Evolutionary conservation across 805 yeast species (phyloP).

Genomic region (Zygosaccharomyces siamensis): DNA sequence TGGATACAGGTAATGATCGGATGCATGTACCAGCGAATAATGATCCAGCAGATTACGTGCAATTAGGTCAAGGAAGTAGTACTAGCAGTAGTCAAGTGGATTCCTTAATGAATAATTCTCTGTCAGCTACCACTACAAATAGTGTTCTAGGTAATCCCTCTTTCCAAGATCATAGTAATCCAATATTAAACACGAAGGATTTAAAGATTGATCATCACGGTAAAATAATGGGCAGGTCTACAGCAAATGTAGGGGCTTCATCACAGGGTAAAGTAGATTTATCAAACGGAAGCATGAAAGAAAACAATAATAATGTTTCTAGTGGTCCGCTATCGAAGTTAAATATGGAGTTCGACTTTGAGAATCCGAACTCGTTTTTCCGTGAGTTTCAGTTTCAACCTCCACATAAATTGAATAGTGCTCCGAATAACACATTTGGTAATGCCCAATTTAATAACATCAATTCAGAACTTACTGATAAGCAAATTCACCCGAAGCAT

Average conservation of each 20-base stretch:
- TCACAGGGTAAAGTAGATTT: neutral
- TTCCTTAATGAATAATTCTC: constrained; percentile 24
- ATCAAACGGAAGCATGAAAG: neutral
- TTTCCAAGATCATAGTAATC: constrained; percentile 13
- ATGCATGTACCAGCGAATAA: neutral
- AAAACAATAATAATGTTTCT: neutral
- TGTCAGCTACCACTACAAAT: constrained; percentile 19
- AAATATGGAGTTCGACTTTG: constrained; percentile 28
- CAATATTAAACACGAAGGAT: constrained; percentile 12
- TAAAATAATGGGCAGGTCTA: neutral
- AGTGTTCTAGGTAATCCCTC: constrained; percentile 7
- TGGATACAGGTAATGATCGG: neutral
- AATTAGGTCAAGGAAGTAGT: constrained; percentile 18
- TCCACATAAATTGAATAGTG: constrained; percentile 4
- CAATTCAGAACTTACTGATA: neutral
- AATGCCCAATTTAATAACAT: neutral
- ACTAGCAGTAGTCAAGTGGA: constrained; percentile 26
- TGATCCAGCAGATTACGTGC: constrained; percentile 8
- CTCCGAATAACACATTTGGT: neutral
- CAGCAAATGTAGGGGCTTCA: neutral
- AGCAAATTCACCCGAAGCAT: neutral
- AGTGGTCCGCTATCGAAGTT: constrained; percentile 10
- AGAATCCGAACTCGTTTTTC: constrained; percentile 20
- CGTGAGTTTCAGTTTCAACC: constrained; percentile 7
- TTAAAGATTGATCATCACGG: constrained; percentile 3